Conservation (phyloP, 202 grass and related monocot genomes). For the Setaria viridis region DNA sequence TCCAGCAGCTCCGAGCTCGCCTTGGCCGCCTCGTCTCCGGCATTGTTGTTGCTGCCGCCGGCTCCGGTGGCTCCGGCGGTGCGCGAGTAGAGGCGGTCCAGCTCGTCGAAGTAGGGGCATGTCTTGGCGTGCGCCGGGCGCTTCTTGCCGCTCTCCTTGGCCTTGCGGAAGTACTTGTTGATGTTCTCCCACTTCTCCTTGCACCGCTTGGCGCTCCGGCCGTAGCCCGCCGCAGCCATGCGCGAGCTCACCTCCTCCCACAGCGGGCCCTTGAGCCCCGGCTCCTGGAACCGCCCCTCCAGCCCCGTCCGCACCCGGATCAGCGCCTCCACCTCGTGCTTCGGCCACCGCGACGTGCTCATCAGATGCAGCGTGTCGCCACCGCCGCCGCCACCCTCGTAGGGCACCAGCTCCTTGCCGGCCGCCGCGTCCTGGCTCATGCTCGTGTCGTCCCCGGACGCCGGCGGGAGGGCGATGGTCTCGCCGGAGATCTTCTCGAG, state of each 20-base stretch:
- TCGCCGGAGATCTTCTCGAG: slow-evolving; percentile 89
- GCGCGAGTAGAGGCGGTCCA: slow-evolving; percentile 85
- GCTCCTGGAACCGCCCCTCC: slow-evolving; percentile 82
- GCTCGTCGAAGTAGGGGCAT: slow-evolving; percentile 87
- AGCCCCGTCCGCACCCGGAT: slow-evolving; percentile 77
- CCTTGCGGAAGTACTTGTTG: slow-evolving; percentile 98
- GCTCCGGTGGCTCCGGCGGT: neutral
- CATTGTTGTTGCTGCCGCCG: neutral
- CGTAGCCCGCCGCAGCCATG: slow-evolving; percentile 78
- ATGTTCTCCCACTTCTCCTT: slow-evolving; percentile 99
- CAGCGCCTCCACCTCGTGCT: slow-evolving; percentile 81
- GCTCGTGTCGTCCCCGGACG: neutral
- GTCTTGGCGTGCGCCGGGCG: slow-evolving; percentile 81
- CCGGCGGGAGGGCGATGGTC: slow-evolving; percentile 54
- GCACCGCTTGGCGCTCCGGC: slow-evolving; percentile 81
- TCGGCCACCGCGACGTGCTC: slow-evolving; percentile 77
- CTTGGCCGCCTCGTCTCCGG: neutral
- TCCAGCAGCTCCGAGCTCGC: slow-evolving; percentile 78
- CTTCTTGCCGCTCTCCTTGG: slow-evolving; percentile 91
- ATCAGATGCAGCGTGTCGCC: slow-evolving; percentile 29
- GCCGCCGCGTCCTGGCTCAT: slow-evolving; percentile 7
- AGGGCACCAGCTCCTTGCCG: slow-evolving; percentile 36
- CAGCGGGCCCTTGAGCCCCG: slow-evolving; percentile 85
- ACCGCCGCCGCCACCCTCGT: slow-evolving; percentile 28
- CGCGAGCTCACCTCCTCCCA: slow-evolving; percentile 95